Evolutionary conservation across 768 basidiomycete species (phyloP).

Genomic region (Suillus placidus): DNA sequence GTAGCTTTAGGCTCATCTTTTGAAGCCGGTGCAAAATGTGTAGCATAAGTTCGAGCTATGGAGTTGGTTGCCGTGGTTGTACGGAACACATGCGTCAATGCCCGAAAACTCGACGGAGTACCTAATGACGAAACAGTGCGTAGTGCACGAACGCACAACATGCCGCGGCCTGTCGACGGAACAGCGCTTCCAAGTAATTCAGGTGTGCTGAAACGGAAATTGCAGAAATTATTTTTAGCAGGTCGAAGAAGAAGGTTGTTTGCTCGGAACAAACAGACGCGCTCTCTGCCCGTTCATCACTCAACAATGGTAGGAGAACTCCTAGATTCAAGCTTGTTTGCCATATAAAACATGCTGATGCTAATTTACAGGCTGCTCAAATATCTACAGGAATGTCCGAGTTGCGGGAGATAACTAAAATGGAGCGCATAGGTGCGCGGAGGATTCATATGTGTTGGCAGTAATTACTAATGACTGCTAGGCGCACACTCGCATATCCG

Average conservation of each 20-base stretch:
- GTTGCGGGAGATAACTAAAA: slow-evolving; percentile 85
- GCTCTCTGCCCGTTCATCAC: slow-evolving; percentile 23
- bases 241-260: slow-evolving; percentile 23
- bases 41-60: slow-evolving; percentile 38
- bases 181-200: not conserved
- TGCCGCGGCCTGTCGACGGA: not conserved
- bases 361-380: slow-evolving; percentile 55
- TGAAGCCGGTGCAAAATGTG: slow-evolving; percentile 31
- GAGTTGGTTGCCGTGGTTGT: slow-evolving; percentile 18
- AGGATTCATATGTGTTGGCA: not conserved
- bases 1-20: slow-evolving; percentile 35
- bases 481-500: slow-evolving; percentile 95
- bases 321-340: not conserved
- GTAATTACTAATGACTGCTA: slow-evolving; percentile 31
- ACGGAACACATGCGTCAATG: slow-evolving; percentile 14
- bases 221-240: slow-evolving; percentile 13
- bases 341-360: slow-evolving; percentile 14
- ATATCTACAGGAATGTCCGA: slow-evolving; percentile 80
- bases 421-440: slow-evolving; percentile 83
- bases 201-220: slow-evolving; percentile 5
- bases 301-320: slow-evolving; percentile 30
- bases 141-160: slow-evolving; percentile 26
- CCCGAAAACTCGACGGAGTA: slow-evolving; percentile 9
- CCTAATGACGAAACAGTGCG: slow-evolving; percentile 18
- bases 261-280: slow-evolving; percentile 37